Percentiles rank a stretch among this genome's conserved stretches.
phyloP scores from a whole-genome alignment of 2,329 filamentous ascomycete species.

The Penicillium sp. region DNA sequence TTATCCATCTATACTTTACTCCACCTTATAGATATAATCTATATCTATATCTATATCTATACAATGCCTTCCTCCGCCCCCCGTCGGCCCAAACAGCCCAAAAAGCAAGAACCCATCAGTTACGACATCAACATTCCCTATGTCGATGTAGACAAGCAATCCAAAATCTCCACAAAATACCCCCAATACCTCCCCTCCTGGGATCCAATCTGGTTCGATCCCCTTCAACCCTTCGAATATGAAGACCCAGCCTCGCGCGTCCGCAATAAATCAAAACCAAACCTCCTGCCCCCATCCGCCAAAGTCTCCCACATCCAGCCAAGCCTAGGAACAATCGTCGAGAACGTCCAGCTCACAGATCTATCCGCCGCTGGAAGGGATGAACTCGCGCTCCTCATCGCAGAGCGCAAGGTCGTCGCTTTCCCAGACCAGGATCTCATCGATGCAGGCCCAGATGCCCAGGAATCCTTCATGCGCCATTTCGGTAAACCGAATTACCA shows the following conservation, averaged over 20 bases:
- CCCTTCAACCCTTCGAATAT: constrained; percentile 47
- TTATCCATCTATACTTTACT: neutral
- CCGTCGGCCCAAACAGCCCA: constrained; percentile 31
- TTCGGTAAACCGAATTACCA: constrained; percentile 50
- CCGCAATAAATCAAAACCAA: constrained; percentile 41
- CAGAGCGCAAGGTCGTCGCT: constrained; percentile 60
- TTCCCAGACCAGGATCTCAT: constrained; percentile 55
- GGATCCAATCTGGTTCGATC: constrained; percentile 50
- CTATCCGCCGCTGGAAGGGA: constrained; percentile 51
- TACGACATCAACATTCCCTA: constrained; percentile 55
- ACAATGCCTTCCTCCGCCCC: constrained; percentile 38
- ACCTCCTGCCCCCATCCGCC: constrained; percentile 33
- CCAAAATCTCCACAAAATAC: constrained; percentile 42
- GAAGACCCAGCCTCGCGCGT: constrained; percentile 49
- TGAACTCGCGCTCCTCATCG: constrained; percentile 63
- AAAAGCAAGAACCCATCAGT: constrained; percentile 38
- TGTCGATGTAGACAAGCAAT: constrained; percentile 41
- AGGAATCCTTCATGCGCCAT: constrained; percentile 47
- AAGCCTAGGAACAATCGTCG: constrained; percentile 43
- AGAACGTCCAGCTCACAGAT: constrained; percentile 50
- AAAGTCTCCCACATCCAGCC: constrained; percentile 45
- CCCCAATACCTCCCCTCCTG: constrained; percentile 50
- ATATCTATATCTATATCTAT: neutral
- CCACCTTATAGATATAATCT: neutral
- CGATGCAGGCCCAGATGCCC: constrained; percentile 44